These are phyloP conservation scores for Trametes sanguinea DNA, from an alignment of 768 basidiomycete genomes.

Conservation along the genomic window DNA sequence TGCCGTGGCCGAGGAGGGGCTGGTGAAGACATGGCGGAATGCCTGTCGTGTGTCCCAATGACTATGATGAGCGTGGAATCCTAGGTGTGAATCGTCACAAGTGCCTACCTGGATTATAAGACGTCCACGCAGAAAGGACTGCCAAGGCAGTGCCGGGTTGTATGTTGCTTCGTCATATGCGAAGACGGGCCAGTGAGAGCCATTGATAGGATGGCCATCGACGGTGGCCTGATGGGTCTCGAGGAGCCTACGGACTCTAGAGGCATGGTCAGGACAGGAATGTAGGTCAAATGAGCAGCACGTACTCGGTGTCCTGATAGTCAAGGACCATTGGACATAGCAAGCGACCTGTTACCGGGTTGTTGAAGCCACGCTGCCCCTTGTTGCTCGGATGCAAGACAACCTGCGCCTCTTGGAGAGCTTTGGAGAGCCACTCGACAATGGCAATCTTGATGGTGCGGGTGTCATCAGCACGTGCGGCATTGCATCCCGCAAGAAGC, in stretches of 20 bases:
- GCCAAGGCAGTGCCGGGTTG: background rate
- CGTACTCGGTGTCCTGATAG: background rate
- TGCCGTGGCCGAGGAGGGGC: background rate
- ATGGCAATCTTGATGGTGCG: background rate
- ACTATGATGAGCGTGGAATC: background rate
- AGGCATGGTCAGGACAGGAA: background rate
- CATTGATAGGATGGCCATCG: background rate
- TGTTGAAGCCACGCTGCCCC: background rate
- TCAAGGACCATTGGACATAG: background rate
- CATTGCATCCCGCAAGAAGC: background rate
- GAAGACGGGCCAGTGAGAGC: slow-evolving; percentile 2
- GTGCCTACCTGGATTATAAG: background rate
- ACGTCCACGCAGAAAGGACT: background rate
- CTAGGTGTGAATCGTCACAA: background rate
- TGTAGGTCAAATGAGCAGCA: no score
- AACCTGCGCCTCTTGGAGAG: background rate
- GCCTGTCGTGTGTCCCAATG: background rate
- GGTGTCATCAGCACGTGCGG: background rate
- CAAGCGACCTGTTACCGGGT: background rate
- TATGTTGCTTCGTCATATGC: background rate
- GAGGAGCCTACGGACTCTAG: background rate
- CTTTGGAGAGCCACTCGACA: background rate
- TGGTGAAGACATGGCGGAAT: background rate
- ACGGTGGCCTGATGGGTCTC: background rate
- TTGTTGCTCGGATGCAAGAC: background rate